Percentiles rank a stretch among this genome's conserved stretches.
Evolutionary conservation across 768 basidiomycete species (phyloP).

Genomic region (Suillus decipiens): DNA sequence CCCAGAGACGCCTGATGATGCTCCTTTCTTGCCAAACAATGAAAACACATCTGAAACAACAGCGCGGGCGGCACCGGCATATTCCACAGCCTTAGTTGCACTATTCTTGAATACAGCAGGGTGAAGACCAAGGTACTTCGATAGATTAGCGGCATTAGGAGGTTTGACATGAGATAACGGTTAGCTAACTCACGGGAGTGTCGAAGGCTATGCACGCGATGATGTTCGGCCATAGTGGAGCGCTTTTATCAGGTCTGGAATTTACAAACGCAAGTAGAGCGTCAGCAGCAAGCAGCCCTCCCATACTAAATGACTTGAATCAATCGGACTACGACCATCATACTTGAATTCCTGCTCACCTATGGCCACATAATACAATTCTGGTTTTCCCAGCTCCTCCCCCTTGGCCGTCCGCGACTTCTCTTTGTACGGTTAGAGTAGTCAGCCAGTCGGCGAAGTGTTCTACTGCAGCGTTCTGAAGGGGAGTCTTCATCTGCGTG

Average conservation of each 20-base stretch:
- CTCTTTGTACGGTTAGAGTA: constrained; percentile 81
- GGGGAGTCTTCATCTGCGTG: constrained; percentile 9
- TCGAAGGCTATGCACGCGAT: constrained; percentile 86
- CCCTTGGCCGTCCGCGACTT: constrained; percentile 73
- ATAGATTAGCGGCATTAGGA: constrained; percentile 2
- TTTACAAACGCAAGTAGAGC: constrained; percentile 71
- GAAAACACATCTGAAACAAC: constrained; percentile 64
- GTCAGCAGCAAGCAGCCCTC: constrained; percentile 87
- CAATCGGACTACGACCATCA: constrained; percentile 1
- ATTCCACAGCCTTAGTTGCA: constrained; percentile 72
- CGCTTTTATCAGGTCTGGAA: constrained; percentile 60
- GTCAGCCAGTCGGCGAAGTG: constrained; percentile 93
- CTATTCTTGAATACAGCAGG: constrained; percentile 84
- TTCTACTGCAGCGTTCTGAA: constrained; percentile 75
- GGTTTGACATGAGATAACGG: not conserved
- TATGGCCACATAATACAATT: constrained; percentile 89
- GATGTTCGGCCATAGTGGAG: constrained; percentile 86
- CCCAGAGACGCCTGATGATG: constrained; percentile 28
- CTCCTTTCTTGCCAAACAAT: constrained; percentile 50
- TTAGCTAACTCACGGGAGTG: constrained; percentile 71
- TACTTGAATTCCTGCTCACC: constrained; percentile 41
- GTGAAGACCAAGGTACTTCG: constrained; percentile 84
- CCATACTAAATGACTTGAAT: constrained; percentile 66
- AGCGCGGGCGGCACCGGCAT: constrained; percentile 64
- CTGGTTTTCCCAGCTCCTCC: constrained; percentile 73